Evolutionary conservation across 2,329 filamentous ascomycete genomes (phyloP).

Genomic region (Neofusicoccum umdonicola): DNA sequence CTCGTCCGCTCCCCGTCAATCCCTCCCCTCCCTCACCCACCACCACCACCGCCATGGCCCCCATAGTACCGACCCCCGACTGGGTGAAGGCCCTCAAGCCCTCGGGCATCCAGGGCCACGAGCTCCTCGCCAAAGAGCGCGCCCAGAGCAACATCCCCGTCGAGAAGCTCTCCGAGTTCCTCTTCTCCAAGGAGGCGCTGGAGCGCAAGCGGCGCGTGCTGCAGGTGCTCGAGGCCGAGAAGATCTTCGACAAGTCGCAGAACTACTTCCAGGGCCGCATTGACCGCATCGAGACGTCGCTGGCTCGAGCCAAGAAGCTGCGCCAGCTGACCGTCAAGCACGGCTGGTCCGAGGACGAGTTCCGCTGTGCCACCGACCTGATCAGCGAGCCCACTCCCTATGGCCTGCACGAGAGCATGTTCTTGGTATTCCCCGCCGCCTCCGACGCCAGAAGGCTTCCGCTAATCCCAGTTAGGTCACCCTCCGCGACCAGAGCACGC

Average conservation of each 20-base stretch:
- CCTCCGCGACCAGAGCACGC: constrained; percentile 67
- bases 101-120: constrained; percentile 64
- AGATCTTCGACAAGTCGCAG: constrained; percentile 73
- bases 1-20: neutral
- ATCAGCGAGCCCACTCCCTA: constrained; percentile 73
- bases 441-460: constrained; percentile 12
- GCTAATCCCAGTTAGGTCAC: constrained; percentile 52
- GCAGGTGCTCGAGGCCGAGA: constrained; percentile 63
- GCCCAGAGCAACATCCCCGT: constrained; percentile 65
- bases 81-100: constrained; percentile 69
- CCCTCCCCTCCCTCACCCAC: neutral
- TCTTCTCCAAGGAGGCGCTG: constrained; percentile 66
- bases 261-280: constrained; percentile 72
- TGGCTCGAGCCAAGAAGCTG: constrained; percentile 69
- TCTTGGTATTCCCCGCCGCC: constrained; percentile 47
- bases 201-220: constrained; percentile 61
- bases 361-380: constrained; percentile 63
- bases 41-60: neutral
- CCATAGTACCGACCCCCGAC: constrained; percentile 45
- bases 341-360: constrained; percentile 66
- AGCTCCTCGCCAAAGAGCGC: constrained; percentile 68
- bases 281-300: constrained; percentile 66
- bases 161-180: constrained; percentile 64
- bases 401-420: constrained; percentile 70
- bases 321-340: constrained; percentile 65